Conservation (phyloP, 331 rosid species). For the Rhamnella rubrinervis region DNA sequence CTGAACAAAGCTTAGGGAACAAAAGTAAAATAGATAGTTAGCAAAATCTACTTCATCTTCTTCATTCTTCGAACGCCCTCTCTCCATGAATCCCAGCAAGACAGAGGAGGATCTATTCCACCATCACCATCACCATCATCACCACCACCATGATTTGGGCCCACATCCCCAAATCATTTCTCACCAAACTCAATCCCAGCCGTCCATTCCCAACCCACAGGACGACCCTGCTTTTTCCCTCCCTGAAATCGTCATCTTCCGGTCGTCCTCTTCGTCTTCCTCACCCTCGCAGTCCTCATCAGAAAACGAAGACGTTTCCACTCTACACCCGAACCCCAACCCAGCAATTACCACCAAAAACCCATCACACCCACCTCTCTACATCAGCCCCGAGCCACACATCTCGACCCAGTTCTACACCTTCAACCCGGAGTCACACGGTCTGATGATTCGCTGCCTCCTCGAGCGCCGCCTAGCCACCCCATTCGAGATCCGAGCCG, state of each 20-base stretch:
- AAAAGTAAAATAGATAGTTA: neutral
- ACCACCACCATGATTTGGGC: constrained; percentile 43
- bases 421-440: constrained; percentile 79
- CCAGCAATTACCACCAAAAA: constrained; percentile 9
- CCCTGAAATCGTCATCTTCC: constrained; percentile 77
- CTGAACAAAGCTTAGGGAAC: constrained; percentile 16
- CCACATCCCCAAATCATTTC: constrained; percentile 44
- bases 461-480: constrained; percentile 72
- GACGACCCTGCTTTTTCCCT: constrained; percentile 56
- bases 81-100: constrained; percentile 73
- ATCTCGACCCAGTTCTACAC: constrained; percentile 95
- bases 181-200: constrained; percentile 28
- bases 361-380: constrained; percentile 34
- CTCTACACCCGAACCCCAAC: constrained; percentile 18
- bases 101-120: constrained; percentile 73
- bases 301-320: constrained; percentile 35
- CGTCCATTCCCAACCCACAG: constrained; percentile 37
- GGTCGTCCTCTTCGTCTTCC: constrained; percentile 57
- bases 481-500: constrained; percentile 82
- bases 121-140: constrained; percentile 34
- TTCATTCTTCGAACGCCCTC: neutral
- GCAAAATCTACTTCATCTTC: neutral
- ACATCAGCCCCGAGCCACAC: constrained; percentile 77
- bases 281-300: constrained; percentile 60
- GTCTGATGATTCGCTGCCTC: constrained; percentile 88